Percentiles rank a stretch among this genome's conserved stretches.
Conservation (phyloP, 2,329 filamentous ascomycete genomes). For the Xylariaceae sp. region DNA sequence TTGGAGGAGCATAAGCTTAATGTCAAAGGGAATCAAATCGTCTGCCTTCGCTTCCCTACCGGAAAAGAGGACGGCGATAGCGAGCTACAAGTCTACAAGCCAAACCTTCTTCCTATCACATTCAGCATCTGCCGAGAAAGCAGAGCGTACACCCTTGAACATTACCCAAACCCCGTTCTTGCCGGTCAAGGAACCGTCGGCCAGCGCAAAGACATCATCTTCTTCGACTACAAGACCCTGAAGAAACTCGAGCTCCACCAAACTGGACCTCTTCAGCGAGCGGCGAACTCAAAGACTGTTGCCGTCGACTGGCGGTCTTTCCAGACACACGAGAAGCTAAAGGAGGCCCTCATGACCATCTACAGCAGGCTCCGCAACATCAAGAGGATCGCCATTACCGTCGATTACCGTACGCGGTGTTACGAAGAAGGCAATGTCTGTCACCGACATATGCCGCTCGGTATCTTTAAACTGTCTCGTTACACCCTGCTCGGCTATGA, state of each 20-base stretch:
- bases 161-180: not conserved
- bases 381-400: not conserved
- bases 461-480: not conserved
- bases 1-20: not conserved
- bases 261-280: not conserved
- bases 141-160: not conserved
- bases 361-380: slow-evolving; percentile 4
- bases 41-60: not conserved
- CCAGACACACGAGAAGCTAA: not conserved
- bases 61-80: not conserved
- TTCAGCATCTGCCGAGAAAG: not conserved
- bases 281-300: not conserved
- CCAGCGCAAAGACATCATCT: not conserved
- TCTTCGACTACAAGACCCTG: not conserved
- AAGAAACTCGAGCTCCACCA: slow-evolving; percentile 1
- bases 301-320: slow-evolving; percentile 4
- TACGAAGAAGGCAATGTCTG: not conserved
- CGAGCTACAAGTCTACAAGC: not conserved
- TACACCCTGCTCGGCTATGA: not conserved
- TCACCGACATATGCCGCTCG: not conserved
- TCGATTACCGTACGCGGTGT: not conserved
- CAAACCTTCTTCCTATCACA: not conserved
- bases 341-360: not conserved
- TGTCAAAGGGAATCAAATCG: not conserved
- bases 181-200: too few species aligned